Percentiles rank a stretch among this genome's conserved stretches.
Conservation (phyloP, 75 land plant genomes). For the Chamaecyparis obtusa region DNA sequence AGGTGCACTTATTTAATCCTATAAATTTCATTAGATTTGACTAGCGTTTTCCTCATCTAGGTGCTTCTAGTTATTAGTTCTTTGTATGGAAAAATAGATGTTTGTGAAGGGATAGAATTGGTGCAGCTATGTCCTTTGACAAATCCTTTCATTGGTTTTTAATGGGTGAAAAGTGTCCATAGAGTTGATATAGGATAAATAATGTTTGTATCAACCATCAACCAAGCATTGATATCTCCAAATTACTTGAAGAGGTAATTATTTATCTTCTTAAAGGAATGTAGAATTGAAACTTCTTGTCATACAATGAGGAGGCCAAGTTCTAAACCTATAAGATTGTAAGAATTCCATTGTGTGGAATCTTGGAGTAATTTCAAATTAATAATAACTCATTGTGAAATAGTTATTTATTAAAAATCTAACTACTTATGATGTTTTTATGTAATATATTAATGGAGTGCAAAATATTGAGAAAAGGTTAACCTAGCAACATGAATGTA, state of each 20-base stretch:
- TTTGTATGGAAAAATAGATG: constrained; percentile 8
- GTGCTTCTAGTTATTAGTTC: not conserved
- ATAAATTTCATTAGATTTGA: not conserved
- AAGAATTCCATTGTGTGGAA: constrained; percentile 61
- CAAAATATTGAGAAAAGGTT: constrained; percentile 56
- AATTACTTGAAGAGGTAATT: constrained; percentile 20
- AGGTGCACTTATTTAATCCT: not conserved
- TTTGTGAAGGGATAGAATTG: constrained; percentile 19
- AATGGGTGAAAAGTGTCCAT: constrained; percentile 15
- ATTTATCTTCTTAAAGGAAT: not conserved
- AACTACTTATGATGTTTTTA: not conserved
- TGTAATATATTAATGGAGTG: constrained; percentile 57
- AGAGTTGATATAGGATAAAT: constrained; percentile 18
- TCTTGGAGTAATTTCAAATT: constrained; percentile 62
- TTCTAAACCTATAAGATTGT: constrained; percentile 68
- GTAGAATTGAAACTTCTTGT: constrained; percentile 59
- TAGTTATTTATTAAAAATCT: not conserved
- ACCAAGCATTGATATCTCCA: constrained; percentile 16
- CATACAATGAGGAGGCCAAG: constrained; percentile 88
- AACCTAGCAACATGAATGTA: constrained; percentile 88
- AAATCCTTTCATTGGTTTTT: constrained; percentile 8
- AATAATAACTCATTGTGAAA: not conserved
- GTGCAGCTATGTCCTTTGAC: constrained; percentile 11
- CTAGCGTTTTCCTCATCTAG: not conserved
- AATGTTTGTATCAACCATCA: not conserved